Conservation (phyloP, 305 asterid genomes). For the Fraxinus platypoda region DNA sequence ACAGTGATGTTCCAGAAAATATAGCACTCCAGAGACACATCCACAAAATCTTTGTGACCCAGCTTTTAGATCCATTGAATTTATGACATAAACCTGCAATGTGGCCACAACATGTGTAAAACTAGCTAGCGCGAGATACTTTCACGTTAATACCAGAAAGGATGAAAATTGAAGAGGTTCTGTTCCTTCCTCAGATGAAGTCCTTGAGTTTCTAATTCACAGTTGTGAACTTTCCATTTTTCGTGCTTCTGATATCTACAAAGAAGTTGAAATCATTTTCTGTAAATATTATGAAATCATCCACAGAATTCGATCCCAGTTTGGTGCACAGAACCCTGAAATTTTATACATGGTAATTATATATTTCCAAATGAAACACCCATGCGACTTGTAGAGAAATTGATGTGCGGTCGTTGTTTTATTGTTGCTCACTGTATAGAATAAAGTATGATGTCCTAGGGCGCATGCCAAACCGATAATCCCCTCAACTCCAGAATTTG, state of each 20-base stretch:
- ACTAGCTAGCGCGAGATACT: background rate
- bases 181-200: conserved; percentile 97
- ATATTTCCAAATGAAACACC: conserved; percentile 16
- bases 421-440: conserved; percentile 72
- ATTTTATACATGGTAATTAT: conserved; percentile 26
- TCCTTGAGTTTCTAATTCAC: conserved; percentile 95
- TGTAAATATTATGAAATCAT: conserved; percentile 49
- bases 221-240: conserved; percentile 82
- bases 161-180: conserved; percentile 37
- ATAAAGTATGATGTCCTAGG: conserved; percentile 60
- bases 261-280: conserved; percentile 84
- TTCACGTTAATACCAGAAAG: conserved; percentile 12
- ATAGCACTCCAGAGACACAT: conserved; percentile 79
- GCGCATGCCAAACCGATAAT: conserved; percentile 93
- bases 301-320: conserved; percentile 50
- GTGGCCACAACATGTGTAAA: conserved; percentile 26
- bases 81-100: conserved; percentile 75
- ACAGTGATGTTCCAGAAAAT: conserved; percentile 77
- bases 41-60: conserved; percentile 62
- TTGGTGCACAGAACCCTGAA: conserved; percentile 62
- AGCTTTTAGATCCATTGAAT: conserved; percentile 44
- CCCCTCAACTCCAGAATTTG: conserved; percentile 50
- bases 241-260: conserved; percentile 84
- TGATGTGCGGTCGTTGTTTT: conserved; percentile 85
- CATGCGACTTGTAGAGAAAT: conserved; percentile 24